Evolutionary conservation across 305 asterid genomes (phyloP).

Genomic region (Fraxinus floribunda): DNA sequence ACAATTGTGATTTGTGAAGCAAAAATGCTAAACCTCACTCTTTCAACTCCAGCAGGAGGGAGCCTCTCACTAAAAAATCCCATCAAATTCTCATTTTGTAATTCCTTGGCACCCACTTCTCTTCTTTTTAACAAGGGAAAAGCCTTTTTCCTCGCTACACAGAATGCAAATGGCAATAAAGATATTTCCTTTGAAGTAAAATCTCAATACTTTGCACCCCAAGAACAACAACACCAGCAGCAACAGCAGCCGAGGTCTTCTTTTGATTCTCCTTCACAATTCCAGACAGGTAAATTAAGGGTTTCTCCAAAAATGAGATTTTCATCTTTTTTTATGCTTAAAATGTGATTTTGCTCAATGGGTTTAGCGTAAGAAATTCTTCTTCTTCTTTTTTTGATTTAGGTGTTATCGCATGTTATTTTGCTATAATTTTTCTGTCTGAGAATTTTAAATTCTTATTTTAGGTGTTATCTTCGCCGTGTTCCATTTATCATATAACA

Average conservation of each 20-base stretch:
- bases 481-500: not conserved
- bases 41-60: constrained; percentile 35
- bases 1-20: not conserved
- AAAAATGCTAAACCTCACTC: constrained; percentile 40
- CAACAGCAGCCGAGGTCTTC: constrained; percentile 39
- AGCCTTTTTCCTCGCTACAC: constrained; percentile 20
- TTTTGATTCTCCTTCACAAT: constrained; percentile 32
- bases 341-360: constrained; percentile 10
- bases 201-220: constrained; percentile 55
- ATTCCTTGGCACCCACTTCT: constrained; percentile 27
- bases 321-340: not conserved
- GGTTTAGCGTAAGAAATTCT: not conserved
- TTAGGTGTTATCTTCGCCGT: not conserved
- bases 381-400: not conserved
- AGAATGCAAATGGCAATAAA: constrained; percentile 20
- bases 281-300: constrained; percentile 48
- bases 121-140: constrained; percentile 21
- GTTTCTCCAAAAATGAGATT: not conserved
- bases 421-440: not conserved
- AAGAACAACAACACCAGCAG: constrained; percentile 47
- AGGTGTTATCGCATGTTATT: not conserved
- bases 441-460: not conserved
- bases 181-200: constrained; percentile 33
- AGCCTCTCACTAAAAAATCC: constrained; percentile 42
- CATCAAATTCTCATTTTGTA: constrained; percentile 35